A percentile compares a stretch with the other conserved stretches of the same genome.
Conservation (phyloP, 2,329 filamentous ascomycete species). For the Leptographium lundbergii region DNA sequence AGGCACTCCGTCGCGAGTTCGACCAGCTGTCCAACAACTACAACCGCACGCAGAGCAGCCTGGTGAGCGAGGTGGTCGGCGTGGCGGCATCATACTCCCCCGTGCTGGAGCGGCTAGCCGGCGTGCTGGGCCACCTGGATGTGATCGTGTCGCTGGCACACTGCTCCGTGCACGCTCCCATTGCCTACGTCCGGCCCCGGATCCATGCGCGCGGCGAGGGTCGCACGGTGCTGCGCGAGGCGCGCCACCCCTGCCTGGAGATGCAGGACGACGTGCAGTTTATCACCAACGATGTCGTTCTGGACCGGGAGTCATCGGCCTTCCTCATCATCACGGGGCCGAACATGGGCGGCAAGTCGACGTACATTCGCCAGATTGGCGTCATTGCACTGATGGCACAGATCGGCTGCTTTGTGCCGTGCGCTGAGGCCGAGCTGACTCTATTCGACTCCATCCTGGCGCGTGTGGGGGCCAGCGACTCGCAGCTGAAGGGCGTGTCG, state of each 20-base stretch:
- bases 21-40: conserved; percentile 92
- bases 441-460: conserved; percentile 97
- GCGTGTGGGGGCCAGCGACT: conserved; percentile 89
- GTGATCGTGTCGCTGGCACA: conserved; percentile 92
- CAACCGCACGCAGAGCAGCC: conserved; percentile 80
- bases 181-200: conserved; percentile 78
- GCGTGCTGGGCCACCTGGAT: conserved; percentile 82
- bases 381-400: conserved; percentile 97
- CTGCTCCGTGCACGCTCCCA: conserved; percentile 83
- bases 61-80: conserved; percentile 84
- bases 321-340: conserved; percentile 96
- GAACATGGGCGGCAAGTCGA: conserved; percentile 99
- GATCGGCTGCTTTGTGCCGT: conserved; percentile 91
- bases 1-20: conserved; percentile 73
- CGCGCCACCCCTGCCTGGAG: conserved; percentile 93
- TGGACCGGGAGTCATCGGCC: conserved; percentile 65
- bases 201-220: conserved; percentile 83
- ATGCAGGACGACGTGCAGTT: conserved; percentile 98
- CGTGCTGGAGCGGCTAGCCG: conserved; percentile 78
- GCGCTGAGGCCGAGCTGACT: conserved; percentile 76
- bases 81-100: conserved; percentile 93
- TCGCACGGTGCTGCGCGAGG: conserved; percentile 80
- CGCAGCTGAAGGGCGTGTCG: conserved; percentile 91
- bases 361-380: conserved; percentile 93
- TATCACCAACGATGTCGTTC: conserved; percentile 90